Evolutionary conservation across 768 basidiomycete genomes (phyloP).

Genomic region (Obba rivulosa): DNA sequence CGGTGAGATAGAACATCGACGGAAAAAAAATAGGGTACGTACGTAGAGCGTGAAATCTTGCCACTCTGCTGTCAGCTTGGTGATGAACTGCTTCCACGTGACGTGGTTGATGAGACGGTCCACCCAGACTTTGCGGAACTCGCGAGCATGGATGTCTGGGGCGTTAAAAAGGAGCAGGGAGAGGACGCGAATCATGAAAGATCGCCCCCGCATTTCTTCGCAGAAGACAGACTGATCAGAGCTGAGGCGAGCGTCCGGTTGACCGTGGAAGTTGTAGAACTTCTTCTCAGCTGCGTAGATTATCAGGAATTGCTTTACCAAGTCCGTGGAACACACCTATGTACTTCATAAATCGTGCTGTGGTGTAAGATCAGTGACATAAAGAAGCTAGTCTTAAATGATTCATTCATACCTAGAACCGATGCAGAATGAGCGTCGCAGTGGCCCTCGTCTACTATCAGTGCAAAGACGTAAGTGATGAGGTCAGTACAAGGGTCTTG

Average conservation of each 20-base stretch:
- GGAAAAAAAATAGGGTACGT: neutral
- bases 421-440: constrained; percentile 2
- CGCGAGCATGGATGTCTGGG: constrained; percentile 17
- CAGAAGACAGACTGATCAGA: constrained; percentile 35
- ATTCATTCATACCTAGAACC: constrained; percentile 1
- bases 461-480: too few relatives aligned
- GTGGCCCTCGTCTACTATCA: neutral
- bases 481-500: too few relatives aligned
- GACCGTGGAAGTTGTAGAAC: constrained; percentile 43
- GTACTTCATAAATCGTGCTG: constrained; percentile 41
- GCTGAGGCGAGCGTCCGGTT: constrained; percentile 38
- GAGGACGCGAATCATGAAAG: constrained; percentile 14
- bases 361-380: neutral
- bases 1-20: neutral
- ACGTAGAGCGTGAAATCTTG: constrained; percentile 19
- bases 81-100: constrained; percentile 18
- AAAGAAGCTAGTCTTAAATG: neutral
- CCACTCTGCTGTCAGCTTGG: constrained; percentile 18
- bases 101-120: constrained; percentile 8
- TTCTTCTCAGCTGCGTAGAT: constrained; percentile 19
- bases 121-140: constrained; percentile 17
- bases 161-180: constrained; percentile 20
- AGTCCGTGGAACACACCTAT: neutral
- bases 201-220: neutral
- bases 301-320: neutral